Percentiles rank a stretch among this genome's conserved stretches.
phyloP scores from a whole-genome alignment of 805 yeast species.

The Sugiyamaella mastotermitis region DNA sequence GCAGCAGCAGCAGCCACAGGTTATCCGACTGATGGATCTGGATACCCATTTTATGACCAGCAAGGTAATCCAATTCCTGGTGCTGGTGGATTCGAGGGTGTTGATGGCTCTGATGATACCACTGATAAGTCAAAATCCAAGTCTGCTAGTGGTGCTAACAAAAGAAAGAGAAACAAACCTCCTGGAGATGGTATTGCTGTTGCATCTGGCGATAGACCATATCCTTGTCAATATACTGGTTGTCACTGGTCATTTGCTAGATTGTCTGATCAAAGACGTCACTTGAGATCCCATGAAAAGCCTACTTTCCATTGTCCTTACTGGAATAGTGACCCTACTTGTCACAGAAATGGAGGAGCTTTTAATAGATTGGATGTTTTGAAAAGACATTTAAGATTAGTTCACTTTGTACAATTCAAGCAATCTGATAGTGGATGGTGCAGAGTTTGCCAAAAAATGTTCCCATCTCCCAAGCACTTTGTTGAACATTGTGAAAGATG shows the following conservation, averaged over 20 bases:
- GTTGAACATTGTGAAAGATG: slow-evolving; percentile 62
- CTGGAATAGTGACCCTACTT: slow-evolving; percentile 61
- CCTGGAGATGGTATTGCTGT: neutral
- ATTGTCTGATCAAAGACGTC: slow-evolving; percentile 64
- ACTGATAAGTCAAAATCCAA: neutral
- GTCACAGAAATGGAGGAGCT: slow-evolving; percentile 73
- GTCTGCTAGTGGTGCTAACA: neutral
- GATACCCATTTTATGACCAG: slow-evolving; percentile 1
- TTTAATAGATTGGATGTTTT: slow-evolving; percentile 69
- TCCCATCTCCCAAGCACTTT: slow-evolving; percentile 48
- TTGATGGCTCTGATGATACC: neutral
- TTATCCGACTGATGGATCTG: slow-evolving; percentile 2
- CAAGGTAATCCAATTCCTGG: neutral
- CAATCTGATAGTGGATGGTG: slow-evolving; percentile 63
- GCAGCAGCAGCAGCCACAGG: neutral
- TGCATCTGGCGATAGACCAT: slow-evolving; percentile 26
- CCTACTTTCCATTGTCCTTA: slow-evolving; percentile 70
- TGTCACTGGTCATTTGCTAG: slow-evolving; percentile 71
- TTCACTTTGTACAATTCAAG: slow-evolving; percentile 51
- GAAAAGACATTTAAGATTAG: slow-evolving; percentile 64
- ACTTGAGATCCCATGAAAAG: slow-evolving; percentile 55
- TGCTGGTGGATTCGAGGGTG: neutral
- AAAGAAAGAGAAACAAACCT: neutral
- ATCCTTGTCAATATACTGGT: slow-evolving; percentile 32
- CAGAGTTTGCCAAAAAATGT: slow-evolving; percentile 54